phyloP scores from a whole-genome alignment of 345 rosid species.

The Dovyalis caffra region DNA sequence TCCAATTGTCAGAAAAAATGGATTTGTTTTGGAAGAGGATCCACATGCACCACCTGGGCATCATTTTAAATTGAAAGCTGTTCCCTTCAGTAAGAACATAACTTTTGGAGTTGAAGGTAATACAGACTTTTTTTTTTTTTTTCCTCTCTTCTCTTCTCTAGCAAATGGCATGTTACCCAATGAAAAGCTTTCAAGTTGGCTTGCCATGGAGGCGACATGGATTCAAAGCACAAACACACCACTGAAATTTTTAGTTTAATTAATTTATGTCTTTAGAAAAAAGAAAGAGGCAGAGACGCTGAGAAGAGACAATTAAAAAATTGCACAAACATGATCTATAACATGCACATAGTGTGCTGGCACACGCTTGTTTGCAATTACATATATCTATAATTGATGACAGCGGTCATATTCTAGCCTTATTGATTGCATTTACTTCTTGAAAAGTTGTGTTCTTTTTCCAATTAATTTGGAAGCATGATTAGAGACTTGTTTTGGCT shows the following conservation, averaged over 20 bases:
- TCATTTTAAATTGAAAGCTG: constrained; percentile 67
- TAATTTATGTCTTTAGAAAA: neutral
- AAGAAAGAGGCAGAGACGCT: neutral
- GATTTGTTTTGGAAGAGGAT: constrained; percentile 87
- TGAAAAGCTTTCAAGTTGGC: neutral
- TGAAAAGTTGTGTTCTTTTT: neutral
- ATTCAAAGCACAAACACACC: neutral
- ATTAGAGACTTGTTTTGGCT: too few species aligned
- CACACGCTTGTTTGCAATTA: too few species aligned
- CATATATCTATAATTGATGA: neutral
- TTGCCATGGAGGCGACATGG: neutral
- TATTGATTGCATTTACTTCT: neutral
- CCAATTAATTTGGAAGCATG: neutral
- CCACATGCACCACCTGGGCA: constrained; percentile 65
- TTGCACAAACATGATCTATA: too few species aligned
- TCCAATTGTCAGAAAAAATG: constrained; percentile 62
- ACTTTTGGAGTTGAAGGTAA: constrained; percentile 94
- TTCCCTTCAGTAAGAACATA: constrained; percentile 92
- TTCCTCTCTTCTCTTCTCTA: too few species aligned
- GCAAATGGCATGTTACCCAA: neutral
- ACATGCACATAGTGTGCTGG: too few species aligned
- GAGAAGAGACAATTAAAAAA: neutral
- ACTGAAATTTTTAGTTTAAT: neutral
- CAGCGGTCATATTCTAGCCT: neutral
- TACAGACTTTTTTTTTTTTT: neutral